Evolutionary conservation across 2,329 filamentous ascomycete species (phyloP).

Genomic region (Colletotrichum horii): DNA sequence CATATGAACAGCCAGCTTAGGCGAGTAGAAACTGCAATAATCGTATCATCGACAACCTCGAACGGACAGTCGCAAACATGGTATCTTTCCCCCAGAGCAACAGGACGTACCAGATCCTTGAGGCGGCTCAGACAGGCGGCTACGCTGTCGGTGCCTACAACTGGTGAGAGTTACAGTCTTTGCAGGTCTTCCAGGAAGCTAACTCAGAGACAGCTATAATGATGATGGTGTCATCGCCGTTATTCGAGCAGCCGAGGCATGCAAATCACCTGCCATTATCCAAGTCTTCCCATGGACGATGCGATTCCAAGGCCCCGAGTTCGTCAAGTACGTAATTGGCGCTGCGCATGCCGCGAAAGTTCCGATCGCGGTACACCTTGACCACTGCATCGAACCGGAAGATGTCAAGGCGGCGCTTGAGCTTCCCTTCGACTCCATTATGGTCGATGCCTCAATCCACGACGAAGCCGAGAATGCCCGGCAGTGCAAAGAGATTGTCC

Average conservation of each 20-base stretch:
- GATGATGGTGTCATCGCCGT: neutral
- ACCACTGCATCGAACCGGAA: constrained; percentile 53
- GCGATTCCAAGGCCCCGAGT: constrained; percentile 57
- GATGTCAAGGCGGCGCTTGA: constrained; percentile 31
- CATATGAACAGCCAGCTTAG: neutral
- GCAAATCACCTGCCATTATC: constrained; percentile 62
- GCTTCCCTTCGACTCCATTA: constrained; percentile 64
- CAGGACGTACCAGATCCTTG: neutral
- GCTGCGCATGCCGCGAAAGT: constrained; percentile 55
- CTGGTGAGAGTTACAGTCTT: neutral
- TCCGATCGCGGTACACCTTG: constrained; percentile 61
- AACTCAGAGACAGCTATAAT: neutral
- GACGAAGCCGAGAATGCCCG: constrained; percentile 67
- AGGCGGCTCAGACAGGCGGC: neutral
- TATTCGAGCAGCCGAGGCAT: neutral
- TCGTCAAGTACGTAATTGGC: constrained; percentile 51
- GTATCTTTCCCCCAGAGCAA: neutral
- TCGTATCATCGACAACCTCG: neutral
- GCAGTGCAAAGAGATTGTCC: constrained; percentile 61
- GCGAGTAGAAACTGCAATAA: neutral
- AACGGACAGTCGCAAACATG: neutral
- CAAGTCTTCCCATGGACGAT: constrained; percentile 72
- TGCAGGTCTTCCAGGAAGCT: accelerated
- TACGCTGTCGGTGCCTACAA: neutral
- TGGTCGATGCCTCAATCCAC: constrained; percentile 72